phyloP scores from a whole-genome alignment of 768 basidiomycete genomes.

The Leucocoprinus sp. region DNA sequence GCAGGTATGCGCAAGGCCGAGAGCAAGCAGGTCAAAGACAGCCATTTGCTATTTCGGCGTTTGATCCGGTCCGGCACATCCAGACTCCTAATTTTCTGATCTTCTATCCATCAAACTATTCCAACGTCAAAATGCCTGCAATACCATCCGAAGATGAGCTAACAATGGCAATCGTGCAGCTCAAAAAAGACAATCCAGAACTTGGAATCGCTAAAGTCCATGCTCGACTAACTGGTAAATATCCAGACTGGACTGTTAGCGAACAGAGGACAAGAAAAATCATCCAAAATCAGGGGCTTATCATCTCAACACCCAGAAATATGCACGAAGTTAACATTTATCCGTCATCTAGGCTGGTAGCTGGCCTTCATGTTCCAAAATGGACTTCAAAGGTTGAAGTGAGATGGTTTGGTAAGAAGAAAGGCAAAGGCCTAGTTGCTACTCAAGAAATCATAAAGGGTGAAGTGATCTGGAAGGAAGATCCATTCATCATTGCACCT shows the following conservation, averaged over 20 bases:
- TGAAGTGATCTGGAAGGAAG: slow-evolving; percentile 79
- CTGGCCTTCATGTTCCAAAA: slow-evolving; percentile 49
- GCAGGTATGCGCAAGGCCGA: too few species aligned
- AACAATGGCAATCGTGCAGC: slow-evolving; percentile 39
- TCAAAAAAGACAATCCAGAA: slow-evolving; percentile 50
- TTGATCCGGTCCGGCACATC: too few species aligned
- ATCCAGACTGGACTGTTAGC: slow-evolving; percentile 72
- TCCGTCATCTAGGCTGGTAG: slow-evolving; percentile 59
- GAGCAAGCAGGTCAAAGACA: too few species aligned
- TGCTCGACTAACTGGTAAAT: slow-evolving; percentile 43
- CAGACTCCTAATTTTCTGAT: too few species aligned
- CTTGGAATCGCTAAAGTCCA: slow-evolving; percentile 72
- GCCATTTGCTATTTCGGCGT: too few species aligned
- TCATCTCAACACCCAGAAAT: slow-evolving; percentile 20
- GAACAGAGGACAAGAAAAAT: slow-evolving; percentile 77
- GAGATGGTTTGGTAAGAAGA: slow-evolving; percentile 55
- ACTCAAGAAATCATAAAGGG: slow-evolving; percentile 57
- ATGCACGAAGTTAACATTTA: slow-evolving; percentile 24
- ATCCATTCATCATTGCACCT: slow-evolving; percentile 74
- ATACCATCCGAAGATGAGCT: slow-evolving; percentile 62
- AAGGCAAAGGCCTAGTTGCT: slow-evolving; percentile 82
- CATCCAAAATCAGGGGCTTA: slow-evolving; percentile 50
- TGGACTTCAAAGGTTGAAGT: slow-evolving; percentile 63
- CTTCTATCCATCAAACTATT: background rate
- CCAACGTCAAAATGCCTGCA: slow-evolving; percentile 13